Conservation (phyloP, 805 yeast genomes). For the Kazachstania psychrophila region DNA sequence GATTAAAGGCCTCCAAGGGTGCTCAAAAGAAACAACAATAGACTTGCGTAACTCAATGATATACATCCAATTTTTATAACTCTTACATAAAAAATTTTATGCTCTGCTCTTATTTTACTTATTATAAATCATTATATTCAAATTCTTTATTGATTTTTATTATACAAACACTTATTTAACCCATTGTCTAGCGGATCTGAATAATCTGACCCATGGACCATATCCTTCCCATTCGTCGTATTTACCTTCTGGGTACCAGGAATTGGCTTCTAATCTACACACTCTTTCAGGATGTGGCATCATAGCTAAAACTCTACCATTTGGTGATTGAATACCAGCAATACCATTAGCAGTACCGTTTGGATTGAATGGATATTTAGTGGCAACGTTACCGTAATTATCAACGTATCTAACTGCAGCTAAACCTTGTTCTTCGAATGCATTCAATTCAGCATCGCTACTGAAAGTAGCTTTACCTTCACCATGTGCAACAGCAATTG, state of each 20-base stretch:
- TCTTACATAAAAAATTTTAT: too few relatives aligned
- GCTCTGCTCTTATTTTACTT: not conserved
- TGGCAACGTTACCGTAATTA: constrained; percentile 79
- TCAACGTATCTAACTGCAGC: constrained; percentile 76
- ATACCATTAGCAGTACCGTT: constrained; percentile 93
- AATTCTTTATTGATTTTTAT: not conserved
- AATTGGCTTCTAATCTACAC: constrained; percentile 75
- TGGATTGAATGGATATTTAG: constrained; percentile 86
- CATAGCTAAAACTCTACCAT: constrained; percentile 93
- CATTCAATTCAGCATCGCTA: constrained; percentile 34
- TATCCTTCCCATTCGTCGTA: constrained; percentile 60
- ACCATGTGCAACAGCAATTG: constrained; percentile 98
- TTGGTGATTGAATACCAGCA: constrained; percentile 81
- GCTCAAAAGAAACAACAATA: constrained; percentile 24
- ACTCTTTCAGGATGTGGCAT: constrained; percentile 99
- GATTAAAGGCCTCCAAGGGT: constrained; percentile 42
- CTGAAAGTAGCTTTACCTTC: constrained; percentile 86
- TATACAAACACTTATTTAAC: constrained; percentile 31
- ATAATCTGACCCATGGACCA: constrained; percentile 94
- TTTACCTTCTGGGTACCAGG: constrained; percentile 72
- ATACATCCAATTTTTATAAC: not conserved
- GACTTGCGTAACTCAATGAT: not conserved
- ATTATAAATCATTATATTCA: not conserved
- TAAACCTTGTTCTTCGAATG: constrained; percentile 44
- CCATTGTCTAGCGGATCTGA: constrained; percentile 91